A percentile compares a stretch with the other conserved stretches of the same genome.
phyloP scores from a whole-genome alignment of 179 eudicot genomes.

The Beta corolliflora region DNA sequence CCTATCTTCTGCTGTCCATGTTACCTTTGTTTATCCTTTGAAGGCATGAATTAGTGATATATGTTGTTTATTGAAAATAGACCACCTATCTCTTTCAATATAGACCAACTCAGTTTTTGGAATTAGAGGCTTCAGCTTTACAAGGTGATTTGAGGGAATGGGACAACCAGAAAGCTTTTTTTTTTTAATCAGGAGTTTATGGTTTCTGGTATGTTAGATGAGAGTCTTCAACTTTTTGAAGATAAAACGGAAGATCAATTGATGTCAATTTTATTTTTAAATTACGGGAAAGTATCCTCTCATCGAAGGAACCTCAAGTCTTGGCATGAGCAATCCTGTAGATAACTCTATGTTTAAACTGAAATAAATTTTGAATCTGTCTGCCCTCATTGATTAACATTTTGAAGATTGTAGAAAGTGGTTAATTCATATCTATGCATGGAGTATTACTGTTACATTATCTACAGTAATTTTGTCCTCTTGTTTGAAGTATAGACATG shows the following conservation, averaged over 20 bases:
- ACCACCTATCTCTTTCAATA: not conserved
- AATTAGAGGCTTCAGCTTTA: not conserved
- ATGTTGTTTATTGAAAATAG: not conserved
- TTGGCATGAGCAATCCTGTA: not conserved
- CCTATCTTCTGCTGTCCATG: not conserved
- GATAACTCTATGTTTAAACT: no score
- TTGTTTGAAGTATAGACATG: no score
- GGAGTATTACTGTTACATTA: no score
- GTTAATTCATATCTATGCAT: no score
- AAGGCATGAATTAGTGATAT: not conserved
- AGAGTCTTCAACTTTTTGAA: not conserved
- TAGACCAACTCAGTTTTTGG: not conserved
- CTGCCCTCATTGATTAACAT: no score
- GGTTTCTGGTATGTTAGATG: not conserved
- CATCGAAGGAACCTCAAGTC: not conserved
- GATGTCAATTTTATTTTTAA: not conserved
- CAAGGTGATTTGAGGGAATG: constrained; percentile 1
- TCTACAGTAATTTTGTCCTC: no score
- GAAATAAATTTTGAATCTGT: no score
- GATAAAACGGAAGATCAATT: not conserved
- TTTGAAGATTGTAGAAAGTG: no score
- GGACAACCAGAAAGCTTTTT: not conserved
- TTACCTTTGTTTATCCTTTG: not conserved
- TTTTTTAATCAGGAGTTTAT: not conserved
- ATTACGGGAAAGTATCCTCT: not conserved